phyloP scores from a whole-genome alignment of 345 rosid species.

The Pistacia atlantica region DNA sequence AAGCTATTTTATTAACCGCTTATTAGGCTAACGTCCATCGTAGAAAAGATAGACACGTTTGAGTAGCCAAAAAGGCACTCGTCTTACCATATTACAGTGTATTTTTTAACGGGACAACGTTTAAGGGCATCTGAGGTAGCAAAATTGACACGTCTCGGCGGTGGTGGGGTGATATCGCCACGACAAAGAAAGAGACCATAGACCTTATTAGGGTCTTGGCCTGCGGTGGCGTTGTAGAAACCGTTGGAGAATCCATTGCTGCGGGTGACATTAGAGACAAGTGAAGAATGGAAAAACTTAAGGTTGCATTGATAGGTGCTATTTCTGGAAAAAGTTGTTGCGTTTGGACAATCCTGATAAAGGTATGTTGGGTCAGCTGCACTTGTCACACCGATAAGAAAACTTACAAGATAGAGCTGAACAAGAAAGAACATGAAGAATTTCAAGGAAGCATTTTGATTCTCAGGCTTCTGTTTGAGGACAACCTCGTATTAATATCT shows the following conservation, averaged over 20 bases:
- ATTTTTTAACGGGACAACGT: slow-evolving; percentile 33
- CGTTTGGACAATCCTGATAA: neutral
- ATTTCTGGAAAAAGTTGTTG: slow-evolving; percentile 2
- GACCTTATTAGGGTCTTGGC: slow-evolving; percentile 21
- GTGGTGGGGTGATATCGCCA: slow-evolving; percentile 22
- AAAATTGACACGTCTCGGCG: slow-evolving; percentile 35
- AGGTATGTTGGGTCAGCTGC: neutral
- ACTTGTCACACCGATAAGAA: neutral
- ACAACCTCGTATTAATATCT: neutral
- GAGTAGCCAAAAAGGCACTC: slow-evolving; percentile 48
- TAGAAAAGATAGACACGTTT: slow-evolving; percentile 25
- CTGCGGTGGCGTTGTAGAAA: slow-evolving; percentile 36
- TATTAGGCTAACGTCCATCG: fast-evolving
- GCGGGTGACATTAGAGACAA: slow-evolving; percentile 30
- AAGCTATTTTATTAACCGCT: no score
- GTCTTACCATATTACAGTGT: slow-evolving; percentile 42
- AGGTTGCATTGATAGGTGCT: slow-evolving; percentile 50
- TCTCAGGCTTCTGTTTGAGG: neutral
- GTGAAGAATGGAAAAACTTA: slow-evolving; percentile 33
- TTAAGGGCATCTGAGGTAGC: slow-evolving; percentile 20
- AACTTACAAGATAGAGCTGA: neutral
- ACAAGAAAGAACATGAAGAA: neutral
- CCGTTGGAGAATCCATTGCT: slow-evolving; percentile 27
- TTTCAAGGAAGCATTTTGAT: neutral
- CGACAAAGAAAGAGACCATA: slow-evolving; percentile 50